Evolutionary conservation across 2,329 filamentous ascomycete genomes (phyloP), one percentile per base, ranked within the genome.

Genomic region (Aspergillus cejpii): DNA sequence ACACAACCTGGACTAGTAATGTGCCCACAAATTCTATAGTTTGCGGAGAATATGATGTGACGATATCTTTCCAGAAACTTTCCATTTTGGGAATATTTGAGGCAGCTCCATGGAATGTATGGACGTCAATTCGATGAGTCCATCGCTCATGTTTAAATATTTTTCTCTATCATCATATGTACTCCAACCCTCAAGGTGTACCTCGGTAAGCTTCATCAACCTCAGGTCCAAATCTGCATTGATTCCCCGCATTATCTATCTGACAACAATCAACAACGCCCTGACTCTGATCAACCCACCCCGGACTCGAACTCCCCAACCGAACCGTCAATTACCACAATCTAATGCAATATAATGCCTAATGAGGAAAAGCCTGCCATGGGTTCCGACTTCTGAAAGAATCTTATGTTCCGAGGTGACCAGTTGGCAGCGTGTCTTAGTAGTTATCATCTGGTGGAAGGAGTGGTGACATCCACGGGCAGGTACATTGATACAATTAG

Each of bases 1-100:
- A 31, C 3, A 59, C 2, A 8, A 56, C 2, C 27, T 63, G 59
- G 6, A 56, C 23, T 1, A 59, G 19, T 3, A 64, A 45, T 2
- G 56, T 58, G 1, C 60, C 59, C 3, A 51, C 24, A 14, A 64
- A 58, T 43, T 63, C 61, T 31, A 63, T 61, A 15, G 45, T 38
- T 28, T 53, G 52, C 0, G 55, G 45, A 2, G 55, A 55, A 36
- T 56, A 50, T 5, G 44, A 45, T 5, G 45, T 15, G 34, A 58
- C 51, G 27, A 57, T 45, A 7, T 44, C 14, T 4, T 45, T 19
- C 56, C 55, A 59, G 21, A 45, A 34, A 5, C 23, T 41, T 12
- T 39, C 24, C 15, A 41, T 44, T 23, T 38, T 43, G 10, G 24
- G 10, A 4, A 47, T 37, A 6, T 11, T 40, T 10, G 15, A 12